Evolutionary conservation across 257 asterid species (phyloP).

Genomic region (Solanum chiquidenum): DNA sequence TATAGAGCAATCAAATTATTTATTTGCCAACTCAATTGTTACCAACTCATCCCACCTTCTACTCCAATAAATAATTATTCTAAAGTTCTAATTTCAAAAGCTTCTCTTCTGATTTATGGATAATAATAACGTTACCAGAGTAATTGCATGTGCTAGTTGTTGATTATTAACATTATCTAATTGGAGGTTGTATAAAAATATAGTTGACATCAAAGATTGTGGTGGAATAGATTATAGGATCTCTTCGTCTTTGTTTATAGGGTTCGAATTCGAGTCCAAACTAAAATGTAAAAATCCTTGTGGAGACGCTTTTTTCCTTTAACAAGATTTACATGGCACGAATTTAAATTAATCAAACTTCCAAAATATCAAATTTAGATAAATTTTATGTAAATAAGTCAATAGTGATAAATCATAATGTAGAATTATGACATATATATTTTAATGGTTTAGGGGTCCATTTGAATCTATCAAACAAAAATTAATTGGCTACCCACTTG

Average conservation of each 20-base stretch:
- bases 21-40: not conserved
- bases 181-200: not conserved
- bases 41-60: not conserved
- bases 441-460: not conserved
- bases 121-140: not conserved
- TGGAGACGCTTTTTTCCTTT: fast-evolving
- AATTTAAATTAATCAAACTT: not conserved
- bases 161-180: not conserved
- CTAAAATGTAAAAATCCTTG: fast-evolving
- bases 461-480: not conserved
- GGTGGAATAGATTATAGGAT: not conserved
- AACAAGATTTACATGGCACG: fast-evolving
- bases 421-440: not conserved
- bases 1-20: not conserved
- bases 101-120: not conserved
- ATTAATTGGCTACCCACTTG: not conserved
- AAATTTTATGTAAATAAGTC: not conserved
- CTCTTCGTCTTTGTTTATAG: not conserved
- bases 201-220: not conserved
- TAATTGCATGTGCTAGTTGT: not conserved
- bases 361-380: fast-evolving
- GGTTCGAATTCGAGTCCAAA: not conserved
- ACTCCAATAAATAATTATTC: not conserved
- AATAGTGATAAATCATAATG: not conserved
- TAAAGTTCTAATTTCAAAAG: not conserved